Percentiles rank a stretch among this genome's conserved stretches.
phyloP scores from a whole-genome alignment of 306 rosid genomes.

The Lithocarpus polystachyus region DNA sequence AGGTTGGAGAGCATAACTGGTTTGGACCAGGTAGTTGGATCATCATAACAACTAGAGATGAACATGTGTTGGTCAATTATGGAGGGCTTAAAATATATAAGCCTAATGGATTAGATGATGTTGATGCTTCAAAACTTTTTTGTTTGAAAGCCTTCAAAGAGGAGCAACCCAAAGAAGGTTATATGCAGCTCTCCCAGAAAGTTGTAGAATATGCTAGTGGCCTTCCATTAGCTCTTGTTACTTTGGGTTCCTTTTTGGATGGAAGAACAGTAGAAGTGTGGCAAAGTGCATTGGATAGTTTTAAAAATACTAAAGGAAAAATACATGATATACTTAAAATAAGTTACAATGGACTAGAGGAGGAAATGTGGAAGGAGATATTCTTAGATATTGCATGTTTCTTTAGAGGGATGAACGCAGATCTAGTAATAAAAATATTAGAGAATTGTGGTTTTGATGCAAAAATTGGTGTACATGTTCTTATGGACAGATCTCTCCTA shows the following conservation, averaged over 20 bases:
- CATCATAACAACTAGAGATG: too few species aligned
- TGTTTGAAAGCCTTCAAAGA: too few species aligned
- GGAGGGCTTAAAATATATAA: too few species aligned
- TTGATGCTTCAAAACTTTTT: too few species aligned
- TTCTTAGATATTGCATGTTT: neutral
- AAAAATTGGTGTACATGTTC: neutral
- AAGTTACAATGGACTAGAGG: neutral
- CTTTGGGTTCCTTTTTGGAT: neutral
- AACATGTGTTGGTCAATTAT: too few species aligned
- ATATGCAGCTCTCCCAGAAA: neutral
- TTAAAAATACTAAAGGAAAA: neutral
- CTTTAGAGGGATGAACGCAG: neutral
- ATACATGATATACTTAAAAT: neutral
- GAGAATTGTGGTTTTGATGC: neutral
- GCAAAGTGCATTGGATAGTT: neutral
- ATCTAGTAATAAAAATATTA: neutral
- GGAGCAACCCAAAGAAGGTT: neutral
- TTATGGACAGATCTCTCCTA: neutral
- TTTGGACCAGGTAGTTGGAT: too few species aligned
- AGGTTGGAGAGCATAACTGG: too few species aligned
- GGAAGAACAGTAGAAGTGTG: neutral
- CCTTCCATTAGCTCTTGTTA: neutral
- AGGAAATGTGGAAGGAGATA: neutral
- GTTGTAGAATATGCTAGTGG: neutral
- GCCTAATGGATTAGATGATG: too few species aligned